Evolutionary conservation across 495 filamentous ascomycete genomes (phyloP).

Genomic region (Geopyxis carbonaria): DNA sequence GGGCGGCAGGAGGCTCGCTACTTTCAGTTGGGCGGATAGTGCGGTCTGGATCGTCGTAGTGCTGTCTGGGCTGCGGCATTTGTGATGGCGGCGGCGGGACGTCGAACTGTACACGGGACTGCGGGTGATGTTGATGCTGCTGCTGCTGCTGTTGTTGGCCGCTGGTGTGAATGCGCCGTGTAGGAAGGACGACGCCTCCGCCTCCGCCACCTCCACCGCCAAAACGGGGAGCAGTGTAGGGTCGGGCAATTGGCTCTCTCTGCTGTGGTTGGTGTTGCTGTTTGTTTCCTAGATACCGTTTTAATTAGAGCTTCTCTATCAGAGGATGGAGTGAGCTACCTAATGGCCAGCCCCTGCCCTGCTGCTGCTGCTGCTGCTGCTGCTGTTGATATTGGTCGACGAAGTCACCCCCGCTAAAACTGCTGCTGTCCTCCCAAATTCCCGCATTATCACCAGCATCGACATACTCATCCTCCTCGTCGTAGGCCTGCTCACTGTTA

Average conservation of each 20-base stretch:
- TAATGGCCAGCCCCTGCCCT: too few relatives aligned
- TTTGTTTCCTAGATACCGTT: too few relatives aligned
- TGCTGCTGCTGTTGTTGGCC: background rate
- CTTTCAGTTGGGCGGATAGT: background rate
- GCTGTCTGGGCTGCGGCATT: too few relatives aligned
- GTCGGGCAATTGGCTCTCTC: too few relatives aligned
- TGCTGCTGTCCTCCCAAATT: too few relatives aligned
- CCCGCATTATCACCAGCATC: background rate
- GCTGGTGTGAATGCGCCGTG: background rate
- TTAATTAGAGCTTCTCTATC: too few relatives aligned
- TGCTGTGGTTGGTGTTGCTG: too few relatives aligned
- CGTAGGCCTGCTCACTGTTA: background rate
- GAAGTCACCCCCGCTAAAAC: too few relatives aligned
- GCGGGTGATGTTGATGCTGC: background rate
- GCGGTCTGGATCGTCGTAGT: background rate
- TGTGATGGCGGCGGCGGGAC: background rate
- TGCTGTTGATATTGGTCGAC: slow-evolving; percentile 9
- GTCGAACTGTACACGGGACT: background rate
- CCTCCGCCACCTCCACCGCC: too few relatives aligned
- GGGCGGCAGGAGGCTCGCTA: slow-evolving; percentile 2
- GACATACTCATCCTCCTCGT: background rate
- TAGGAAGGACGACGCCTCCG: background rate
- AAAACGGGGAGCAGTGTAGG: too few relatives aligned
- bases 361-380: too few relatives aligned
- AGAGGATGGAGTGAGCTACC: too few relatives aligned